phyloP scores from a whole-genome alignment of 495 filamentous ascomycete genomes.

The Neurospora sp. region DNA sequence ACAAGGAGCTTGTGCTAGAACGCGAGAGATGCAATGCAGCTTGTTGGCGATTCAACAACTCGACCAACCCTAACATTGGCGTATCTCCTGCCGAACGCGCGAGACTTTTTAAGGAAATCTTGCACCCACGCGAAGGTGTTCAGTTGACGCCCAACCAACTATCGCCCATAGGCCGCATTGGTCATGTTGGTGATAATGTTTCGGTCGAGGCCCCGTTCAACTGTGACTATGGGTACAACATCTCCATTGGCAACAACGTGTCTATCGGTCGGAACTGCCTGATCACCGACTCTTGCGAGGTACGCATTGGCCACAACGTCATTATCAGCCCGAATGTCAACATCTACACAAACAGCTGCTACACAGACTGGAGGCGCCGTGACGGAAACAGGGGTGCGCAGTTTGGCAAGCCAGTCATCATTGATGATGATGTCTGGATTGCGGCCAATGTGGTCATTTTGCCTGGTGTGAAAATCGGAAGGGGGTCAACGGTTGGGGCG shows the following conservation, averaged over 20 bases:
- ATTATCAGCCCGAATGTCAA: conserved; percentile 82
- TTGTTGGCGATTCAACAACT: conserved; percentile 82
- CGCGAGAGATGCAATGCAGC: conserved; percentile 78
- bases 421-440: conserved; percentile 86
- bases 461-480: conserved; percentile 71
- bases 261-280: conserved; percentile 79
- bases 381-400: conserved; percentile 66
- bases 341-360: conserved; percentile 67
- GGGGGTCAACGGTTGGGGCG: conserved; percentile 69
- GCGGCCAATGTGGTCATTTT: conserved; percentile 59
- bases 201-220: conserved; percentile 82
- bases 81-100: conserved; percentile 70
- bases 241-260: conserved; percentile 77
- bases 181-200: conserved; percentile 65
- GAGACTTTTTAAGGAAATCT: conserved; percentile 67
- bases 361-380: conserved; percentile 64
- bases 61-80: conserved; percentile 66
- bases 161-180: conserved; percentile 40
- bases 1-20: conserved; percentile 70
- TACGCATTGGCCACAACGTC: conserved; percentile 69
- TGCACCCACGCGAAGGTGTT: conserved; percentile 41
- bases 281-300: conserved; percentile 67
- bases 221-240: conserved; percentile 95
- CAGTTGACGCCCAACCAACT: conserved; percentile 35
- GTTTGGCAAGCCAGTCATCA: conserved; percentile 60